Base-by-base conservation (phyloP, 2,329 filamentous ascomycete species). In the Aphanoascus verrucosus region DNA sequence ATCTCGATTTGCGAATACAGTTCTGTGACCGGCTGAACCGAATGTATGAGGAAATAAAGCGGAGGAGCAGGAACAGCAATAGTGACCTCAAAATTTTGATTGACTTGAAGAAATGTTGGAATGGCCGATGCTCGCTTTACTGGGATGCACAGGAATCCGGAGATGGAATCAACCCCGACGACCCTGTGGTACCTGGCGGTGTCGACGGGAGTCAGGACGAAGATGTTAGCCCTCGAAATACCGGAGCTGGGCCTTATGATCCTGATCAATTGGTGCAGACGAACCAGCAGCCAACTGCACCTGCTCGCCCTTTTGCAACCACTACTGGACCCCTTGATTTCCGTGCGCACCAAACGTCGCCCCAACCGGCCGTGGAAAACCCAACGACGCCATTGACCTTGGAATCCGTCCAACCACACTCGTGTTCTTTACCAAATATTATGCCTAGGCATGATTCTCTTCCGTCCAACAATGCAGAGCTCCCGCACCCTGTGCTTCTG, bases 101-200 rank as follows among this genome's bases (percentile, higher is more conserved):
- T 31, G 93, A 98, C 69, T 74, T 98, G 57, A 98, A 98, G 69
- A 94, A 95, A 66, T 97, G 93, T 66, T 98, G 93, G 93, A 84
- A 90, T 66, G 81, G 90, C 49, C 87, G 93, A 17, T 97, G 90
- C 66, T 83, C 86, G 0, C 73, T 90, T 53, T 95, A 90, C 66
- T 98, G 93, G 91, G 87, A 94, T 57, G 79, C 79, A 0, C 74
- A 81, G 0, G 81, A 87, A 45, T 83, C 83, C 35, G 77, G 84
- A 59, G 77, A 80, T 43, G 73, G 81, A 9, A 49, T 40, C 11
- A 78, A 76, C 12, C 75, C 82, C 2, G 81, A 87, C 23, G 75
- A 80, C 15, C 80, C 85, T 12, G 85, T 95, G 47, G 67, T 78
- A 0, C 88, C 89, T 3, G 89, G 90, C 38, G 88, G 85, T n/a